Evolutionary conservation across 371 early-diverging fungal species (phyloP).

Genomic region (Syncephalastrum contaminatum): DNA sequence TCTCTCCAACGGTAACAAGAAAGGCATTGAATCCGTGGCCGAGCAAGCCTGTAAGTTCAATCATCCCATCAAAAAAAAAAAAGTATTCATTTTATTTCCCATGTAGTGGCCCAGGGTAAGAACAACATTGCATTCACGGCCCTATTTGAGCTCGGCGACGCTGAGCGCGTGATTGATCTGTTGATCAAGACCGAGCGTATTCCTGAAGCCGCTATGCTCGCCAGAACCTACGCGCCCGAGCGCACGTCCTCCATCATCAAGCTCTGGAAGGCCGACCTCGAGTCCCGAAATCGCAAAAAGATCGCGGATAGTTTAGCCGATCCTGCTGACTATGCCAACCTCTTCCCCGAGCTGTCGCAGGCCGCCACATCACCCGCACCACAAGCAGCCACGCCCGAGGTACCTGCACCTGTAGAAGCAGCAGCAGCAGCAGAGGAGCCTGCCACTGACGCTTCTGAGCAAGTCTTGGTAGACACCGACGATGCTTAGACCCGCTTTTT

Average conservation of each 20-base stretch:
- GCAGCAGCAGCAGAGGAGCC: no score
- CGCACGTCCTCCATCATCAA: slow-evolving; percentile 71
- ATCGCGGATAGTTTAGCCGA: slow-evolving; percentile 88
- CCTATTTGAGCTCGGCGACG: slow-evolving; percentile 69
- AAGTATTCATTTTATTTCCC: neutral
- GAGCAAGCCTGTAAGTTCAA: slow-evolving; percentile 61
- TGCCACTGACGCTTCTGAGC: no score
- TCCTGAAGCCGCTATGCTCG: slow-evolving; percentile 96
- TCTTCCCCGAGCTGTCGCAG: slow-evolving; percentile 77
- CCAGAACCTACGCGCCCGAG: slow-evolving; percentile 86
- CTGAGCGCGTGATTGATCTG: slow-evolving; percentile 79
- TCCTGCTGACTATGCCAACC: slow-evolving; percentile 78
- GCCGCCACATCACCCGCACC: no score
- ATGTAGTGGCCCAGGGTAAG: slow-evolving; percentile 65
- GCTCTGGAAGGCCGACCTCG: slow-evolving; percentile 80
- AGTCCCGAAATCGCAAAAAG: slow-evolving; percentile 69
- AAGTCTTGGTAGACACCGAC: no score
- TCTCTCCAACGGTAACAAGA: slow-evolving; percentile 81
- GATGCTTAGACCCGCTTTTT: no score
- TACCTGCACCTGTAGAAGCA: no score
- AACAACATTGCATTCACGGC: slow-evolving; percentile 92
- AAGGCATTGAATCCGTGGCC: slow-evolving; percentile 76
- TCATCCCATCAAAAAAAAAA: no score
- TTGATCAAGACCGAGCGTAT: slow-evolving; percentile 83
- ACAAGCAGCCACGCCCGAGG: no score